phyloP scores from a whole-genome alignment of 1,284 basidiomycete species.

The Serendipita sp. region DNA sequence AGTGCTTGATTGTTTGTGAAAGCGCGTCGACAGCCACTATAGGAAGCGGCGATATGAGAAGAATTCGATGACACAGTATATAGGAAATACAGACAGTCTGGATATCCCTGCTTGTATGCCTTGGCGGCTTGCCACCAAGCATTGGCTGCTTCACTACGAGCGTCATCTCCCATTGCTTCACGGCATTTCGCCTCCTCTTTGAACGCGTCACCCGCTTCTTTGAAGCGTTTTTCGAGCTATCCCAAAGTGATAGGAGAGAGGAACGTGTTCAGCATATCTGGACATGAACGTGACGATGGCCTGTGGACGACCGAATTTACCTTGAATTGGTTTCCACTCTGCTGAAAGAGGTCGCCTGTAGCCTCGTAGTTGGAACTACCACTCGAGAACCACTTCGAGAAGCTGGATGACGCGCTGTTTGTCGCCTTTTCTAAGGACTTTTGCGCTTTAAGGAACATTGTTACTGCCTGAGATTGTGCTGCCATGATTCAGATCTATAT shows the following conservation, averaged over 20 bases:
- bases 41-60: slow-evolving; percentile 12
- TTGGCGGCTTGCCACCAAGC: slow-evolving; percentile 96
- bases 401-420: slow-evolving; percentile 2
- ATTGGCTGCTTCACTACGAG: slow-evolving; percentile 76
- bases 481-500: not conserved
- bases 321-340: slow-evolving; percentile 93
- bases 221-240: slow-evolving; percentile 75
- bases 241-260: not conserved
- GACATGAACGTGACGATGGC: too few species aligned
- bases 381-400: slow-evolving; percentile 65
- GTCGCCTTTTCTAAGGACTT: not conserved
- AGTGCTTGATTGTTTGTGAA: slow-evolving; percentile 68
- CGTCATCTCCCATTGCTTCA: slow-evolving; percentile 62
- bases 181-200: slow-evolving; percentile 84
- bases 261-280: not conserved
- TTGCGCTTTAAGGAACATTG: not conserved
- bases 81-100: slow-evolving; percentile 47
- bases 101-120: slow-evolving; percentile 73
- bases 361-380: slow-evolving; percentile 76
- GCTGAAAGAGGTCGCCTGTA: slow-evolving; percentile 85
- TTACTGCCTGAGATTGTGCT: not conserved
- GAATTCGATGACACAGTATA: slow-evolving; percentile 1
- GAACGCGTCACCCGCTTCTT: slow-evolving; percentile 79
- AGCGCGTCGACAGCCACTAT: slow-evolving; percentile 87
- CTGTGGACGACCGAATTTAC: not conserved